These are phyloP conservation scores for Tuber calosporum DNA, from an alignment of 495 filamentous ascomycete species.

Conservation along the genomic window DNA sequence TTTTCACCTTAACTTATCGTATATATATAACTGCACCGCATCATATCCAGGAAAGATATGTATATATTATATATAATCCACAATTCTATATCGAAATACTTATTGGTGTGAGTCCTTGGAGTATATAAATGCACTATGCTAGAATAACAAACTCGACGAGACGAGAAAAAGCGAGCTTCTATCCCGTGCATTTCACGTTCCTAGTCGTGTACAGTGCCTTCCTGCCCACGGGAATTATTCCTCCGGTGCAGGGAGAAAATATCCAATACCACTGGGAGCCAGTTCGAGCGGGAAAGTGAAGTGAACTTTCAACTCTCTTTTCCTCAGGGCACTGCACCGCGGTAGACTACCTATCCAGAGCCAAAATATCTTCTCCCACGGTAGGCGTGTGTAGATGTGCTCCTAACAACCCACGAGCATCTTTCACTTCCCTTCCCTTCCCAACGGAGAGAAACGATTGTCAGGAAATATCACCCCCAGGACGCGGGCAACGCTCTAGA, in stretches of 20 bases:
- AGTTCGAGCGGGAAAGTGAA: conserved; percentile 5
- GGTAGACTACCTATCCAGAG: not conserved
- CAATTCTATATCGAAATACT: not conserved
- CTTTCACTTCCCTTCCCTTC: not conserved
- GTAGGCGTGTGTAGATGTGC: conserved; percentile 7
- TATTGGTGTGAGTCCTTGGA: not conserved
- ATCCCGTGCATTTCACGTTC: conserved; percentile 7
- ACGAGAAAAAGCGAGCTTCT: conserved; percentile 5
- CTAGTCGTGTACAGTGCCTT: not conserved
- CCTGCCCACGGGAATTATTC: not conserved
- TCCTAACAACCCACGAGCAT: not conserved
- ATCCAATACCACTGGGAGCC: not conserved
- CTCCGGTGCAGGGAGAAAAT: not conserved
- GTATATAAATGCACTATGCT: not conserved
- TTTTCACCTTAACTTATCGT: too few species aligned
- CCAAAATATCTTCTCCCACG: not conserved
- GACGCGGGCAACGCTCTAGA: not conserved
- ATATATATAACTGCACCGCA: too few species aligned
- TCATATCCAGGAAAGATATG: not conserved
- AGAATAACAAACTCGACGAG: not conserved
- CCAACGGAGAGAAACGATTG: not conserved
- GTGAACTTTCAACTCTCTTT: not conserved
- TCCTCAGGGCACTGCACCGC: not conserved
- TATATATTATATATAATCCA: too few species aligned
- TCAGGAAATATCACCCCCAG: not conserved